Conservation (phyloP, 2,329 filamentous ascomycete genomes). For the Neopestalotiopsis sp. region DNA sequence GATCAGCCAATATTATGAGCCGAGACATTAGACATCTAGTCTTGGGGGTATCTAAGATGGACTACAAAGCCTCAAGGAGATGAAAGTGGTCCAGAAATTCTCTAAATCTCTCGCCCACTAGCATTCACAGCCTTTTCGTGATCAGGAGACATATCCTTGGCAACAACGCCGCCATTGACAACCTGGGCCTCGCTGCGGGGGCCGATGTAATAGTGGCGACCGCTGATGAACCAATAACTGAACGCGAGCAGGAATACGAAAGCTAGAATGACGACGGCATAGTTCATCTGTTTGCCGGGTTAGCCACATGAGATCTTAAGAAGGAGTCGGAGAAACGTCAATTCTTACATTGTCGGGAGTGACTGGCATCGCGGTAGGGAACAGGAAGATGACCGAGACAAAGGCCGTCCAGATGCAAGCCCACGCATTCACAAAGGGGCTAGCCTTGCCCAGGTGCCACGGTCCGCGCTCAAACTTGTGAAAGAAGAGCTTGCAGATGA, state of each 20-base stretch:
- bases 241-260: slow-evolving; percentile 49
- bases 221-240: slow-evolving; percentile 50
- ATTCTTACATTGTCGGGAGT: slow-evolving; percentile 46
- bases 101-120: slow-evolving; percentile 18
- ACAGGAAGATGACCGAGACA: slow-evolving; percentile 57
- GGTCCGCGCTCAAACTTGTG: slow-evolving; percentile 55
- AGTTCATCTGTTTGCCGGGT: slow-evolving; percentile 52
- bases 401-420: slow-evolving; percentile 58
- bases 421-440: slow-evolving; percentile 49
- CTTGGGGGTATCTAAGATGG: background rate
- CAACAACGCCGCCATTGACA: slow-evolving; percentile 29
- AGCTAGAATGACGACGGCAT: slow-evolving; percentile 54
- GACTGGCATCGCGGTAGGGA: slow-evolving; percentile 54
- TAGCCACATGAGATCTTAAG: background rate
- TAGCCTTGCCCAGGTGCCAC: slow-evolving; percentile 53
- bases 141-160: slow-evolving; percentile 23
- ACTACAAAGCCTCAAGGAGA: background rate
- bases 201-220: slow-evolving; percentile 53
- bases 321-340: background rate
- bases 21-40: too few relatives aligned
- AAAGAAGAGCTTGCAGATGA: slow-evolving; percentile 56
- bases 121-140: slow-evolving; percentile 22
- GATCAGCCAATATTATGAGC: too few relatives aligned
- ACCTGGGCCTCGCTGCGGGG: slow-evolving; percentile 40
- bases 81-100: background rate